phyloP scores from a whole-genome alignment of 345 rosid genomes.

The Aquilaria sinensis region DNA sequence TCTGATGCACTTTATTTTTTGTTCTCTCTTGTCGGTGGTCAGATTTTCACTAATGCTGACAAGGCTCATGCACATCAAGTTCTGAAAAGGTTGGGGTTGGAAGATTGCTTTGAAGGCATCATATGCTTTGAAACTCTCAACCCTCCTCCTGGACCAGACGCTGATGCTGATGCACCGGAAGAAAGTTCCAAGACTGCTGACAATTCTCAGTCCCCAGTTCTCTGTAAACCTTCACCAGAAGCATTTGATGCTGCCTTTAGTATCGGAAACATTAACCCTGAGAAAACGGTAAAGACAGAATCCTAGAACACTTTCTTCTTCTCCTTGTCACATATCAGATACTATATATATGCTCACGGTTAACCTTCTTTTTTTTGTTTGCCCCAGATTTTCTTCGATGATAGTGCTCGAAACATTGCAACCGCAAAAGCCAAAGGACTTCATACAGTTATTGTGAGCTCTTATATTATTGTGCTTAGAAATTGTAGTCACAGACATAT shows the following conservation, averaged over 20 bases:
- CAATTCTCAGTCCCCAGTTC: slow-evolving; percentile 21
- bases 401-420: slow-evolving; percentile 69
- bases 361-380: background rate
- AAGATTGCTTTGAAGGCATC: slow-evolving; percentile 67
- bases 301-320: background rate
- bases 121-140: slow-evolving; percentile 67
- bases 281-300: slow-evolving; percentile 42
- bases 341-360: background rate
- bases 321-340: background rate
- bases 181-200: slow-evolving; percentile 1
- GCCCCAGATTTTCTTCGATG: slow-evolving; percentile 70
- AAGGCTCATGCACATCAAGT: slow-evolving; percentile 39
- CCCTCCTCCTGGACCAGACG: slow-evolving; percentile 22
- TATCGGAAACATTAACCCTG: slow-evolving; percentile 52
- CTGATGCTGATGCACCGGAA: slow-evolving; percentile 16
- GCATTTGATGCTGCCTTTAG: slow-evolving; percentile 56
- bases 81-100: slow-evolving; percentile 44
- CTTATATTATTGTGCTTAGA: too few species aligned
- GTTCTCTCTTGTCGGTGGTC: background rate
- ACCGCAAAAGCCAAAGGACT: slow-evolving; percentile 66
- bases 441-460: slow-evolving; percentile 57
- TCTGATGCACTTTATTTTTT: too few species aligned
- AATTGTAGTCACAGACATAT: too few species aligned
- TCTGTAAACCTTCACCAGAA: slow-evolving; percentile 57
- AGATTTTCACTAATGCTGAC: slow-evolving; percentile 80